These are phyloP conservation scores for Phytophthora podocarpi DNA, from an alignment of 352 stramenopile species.

Conservation along the genomic window DNA sequence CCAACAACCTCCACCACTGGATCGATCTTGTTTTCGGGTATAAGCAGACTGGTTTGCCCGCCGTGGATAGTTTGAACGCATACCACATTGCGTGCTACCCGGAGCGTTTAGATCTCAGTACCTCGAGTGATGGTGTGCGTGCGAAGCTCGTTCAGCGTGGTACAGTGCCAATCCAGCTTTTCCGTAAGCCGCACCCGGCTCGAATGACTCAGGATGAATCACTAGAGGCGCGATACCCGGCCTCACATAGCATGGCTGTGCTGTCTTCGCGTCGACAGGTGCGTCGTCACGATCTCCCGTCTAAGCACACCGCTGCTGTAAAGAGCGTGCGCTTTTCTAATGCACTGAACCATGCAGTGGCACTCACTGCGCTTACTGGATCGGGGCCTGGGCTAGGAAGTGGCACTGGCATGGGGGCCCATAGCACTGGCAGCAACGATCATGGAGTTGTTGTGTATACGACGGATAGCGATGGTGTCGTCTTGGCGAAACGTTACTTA, in stretches of 20 bases:
- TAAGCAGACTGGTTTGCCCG: constrained; percentile 92
- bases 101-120: constrained; percentile 71
- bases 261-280: constrained; percentile 83
- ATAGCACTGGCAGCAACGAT: constrained; percentile 56
- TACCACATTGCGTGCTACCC: constrained; percentile 91
- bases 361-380: constrained; percentile 47
- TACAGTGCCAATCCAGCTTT: constrained; percentile 77
- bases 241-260: constrained; percentile 72
- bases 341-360: constrained; percentile 64
- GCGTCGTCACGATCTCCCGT: constrained; percentile 77
- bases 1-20: constrained; percentile 97
- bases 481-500: constrained; percentile 80
- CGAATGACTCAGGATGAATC: constrained; percentile 83
- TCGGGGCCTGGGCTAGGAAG: constrained; percentile 60
- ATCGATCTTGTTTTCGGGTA: constrained; percentile 99
- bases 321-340: constrained; percentile 83
- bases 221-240: constrained; percentile 70
- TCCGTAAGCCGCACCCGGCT: constrained; percentile 70
- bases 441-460: constrained; percentile 84
- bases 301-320: constrained; percentile 69
- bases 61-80: constrained; percentile 92
- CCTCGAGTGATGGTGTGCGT: constrained; percentile 60
- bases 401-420: constrained; percentile 74
- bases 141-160: constrained; percentile 75
- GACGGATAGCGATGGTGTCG: constrained; percentile 73